A percentile compares a stretch with the other conserved stretches of the same genome.
These are phyloP conservation scores for Septoria petroselini DNA, from an alignment of 2,329 filamentous ascomycete species.

Conservation along the genomic window DNA sequence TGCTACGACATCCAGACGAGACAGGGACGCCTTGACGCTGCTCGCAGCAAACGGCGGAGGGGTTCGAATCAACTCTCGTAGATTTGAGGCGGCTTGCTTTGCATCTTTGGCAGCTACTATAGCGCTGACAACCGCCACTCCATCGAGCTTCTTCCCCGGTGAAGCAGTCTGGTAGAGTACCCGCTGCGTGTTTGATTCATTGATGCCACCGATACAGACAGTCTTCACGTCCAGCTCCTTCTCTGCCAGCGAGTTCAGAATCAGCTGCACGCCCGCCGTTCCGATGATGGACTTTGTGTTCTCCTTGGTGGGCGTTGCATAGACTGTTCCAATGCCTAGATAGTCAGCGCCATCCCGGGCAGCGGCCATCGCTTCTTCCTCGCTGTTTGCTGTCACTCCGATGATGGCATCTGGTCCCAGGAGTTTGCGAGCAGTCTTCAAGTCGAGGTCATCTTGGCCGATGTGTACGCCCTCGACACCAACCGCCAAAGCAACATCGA, in stretches of 20 bases:
- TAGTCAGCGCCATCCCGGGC: conserved; percentile 80
- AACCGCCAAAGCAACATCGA: conserved; percentile 82
- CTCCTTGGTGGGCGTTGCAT: conserved; percentile 80
- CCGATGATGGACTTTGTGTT: conserved; percentile 82
- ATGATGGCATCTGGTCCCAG: conserved; percentile 78
- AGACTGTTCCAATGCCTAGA: conserved; percentile 85
- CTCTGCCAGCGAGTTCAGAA: conserved; percentile 60
- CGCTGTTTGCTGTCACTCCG: conserved; percentile 76
- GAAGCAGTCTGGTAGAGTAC: conserved; percentile 68
- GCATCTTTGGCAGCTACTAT: conserved; percentile 73
- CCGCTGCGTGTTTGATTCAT: conserved; percentile 68
- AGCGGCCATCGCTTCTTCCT: conserved; percentile 69
- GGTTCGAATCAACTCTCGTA: conserved; percentile 56
- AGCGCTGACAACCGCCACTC: conserved; percentile 84
- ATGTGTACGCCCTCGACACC: conserved; percentile 91
- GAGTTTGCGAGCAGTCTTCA: conserved; percentile 64
- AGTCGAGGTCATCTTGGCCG: conserved; percentile 86
- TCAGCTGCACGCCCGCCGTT: conserved; percentile 64
- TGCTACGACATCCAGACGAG: conserved; percentile 30
- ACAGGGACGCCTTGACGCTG: conserved; percentile 33
- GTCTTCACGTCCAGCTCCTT: conserved; percentile 52
- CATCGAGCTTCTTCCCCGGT: conserved; percentile 63
- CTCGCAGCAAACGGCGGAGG: conserved; percentile 38
- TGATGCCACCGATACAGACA: conserved; percentile 88
- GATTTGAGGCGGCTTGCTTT: conserved; percentile 57